A percentile compares a stretch with the other conserved stretches of the same genome.
Conservation (phyloP, 2,329 filamentous ascomycete species). For the Sphaceloma murrayae region DNA sequence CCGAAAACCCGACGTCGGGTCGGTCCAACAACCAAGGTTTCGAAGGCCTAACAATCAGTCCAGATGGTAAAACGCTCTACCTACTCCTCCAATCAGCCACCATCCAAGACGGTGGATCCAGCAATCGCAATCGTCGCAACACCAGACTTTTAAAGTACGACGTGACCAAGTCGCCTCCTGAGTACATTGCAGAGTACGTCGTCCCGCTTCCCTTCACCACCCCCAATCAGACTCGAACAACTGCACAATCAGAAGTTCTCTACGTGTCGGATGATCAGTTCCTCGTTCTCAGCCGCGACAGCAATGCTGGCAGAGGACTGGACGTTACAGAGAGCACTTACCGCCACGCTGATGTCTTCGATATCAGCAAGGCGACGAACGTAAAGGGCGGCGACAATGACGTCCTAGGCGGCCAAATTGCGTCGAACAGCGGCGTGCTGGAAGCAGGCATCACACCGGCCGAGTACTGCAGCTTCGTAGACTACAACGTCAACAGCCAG, state of each 20-base stretch:
- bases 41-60: constrained; percentile 56
- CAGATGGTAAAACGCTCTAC: constrained; percentile 55
- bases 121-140: constrained; percentile 46
- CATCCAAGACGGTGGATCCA: constrained; percentile 51
- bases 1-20: constrained; percentile 50
- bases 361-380: constrained; percentile 53
- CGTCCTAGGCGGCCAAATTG: constrained; percentile 33
- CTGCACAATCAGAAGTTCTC: constrained; percentile 60
- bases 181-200: constrained; percentile 53
- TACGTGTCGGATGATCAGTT: constrained; percentile 55
- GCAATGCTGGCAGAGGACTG: constrained; percentile 49
- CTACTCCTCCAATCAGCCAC: constrained; percentile 57
- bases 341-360: constrained; percentile 60
- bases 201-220: constrained; percentile 54
- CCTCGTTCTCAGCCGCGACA: constrained; percentile 57
- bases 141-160: constrained; percentile 57
- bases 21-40: constrained; percentile 68
- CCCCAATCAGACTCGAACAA: constrained; percentile 44
- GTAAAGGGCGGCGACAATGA: constrained; percentile 40
- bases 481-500: constrained; percentile 58
- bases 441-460: constrained; percentile 47
- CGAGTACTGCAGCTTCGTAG: constrained; percentile 55
- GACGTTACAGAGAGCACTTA: constrained; percentile 46
- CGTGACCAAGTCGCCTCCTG: constrained; percentile 35
- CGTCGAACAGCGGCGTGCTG: constrained; percentile 44